phyloP scores from a whole-genome alignment of 2,329 filamentous ascomycete genomes.

The Orbilia quercus region DNA sequence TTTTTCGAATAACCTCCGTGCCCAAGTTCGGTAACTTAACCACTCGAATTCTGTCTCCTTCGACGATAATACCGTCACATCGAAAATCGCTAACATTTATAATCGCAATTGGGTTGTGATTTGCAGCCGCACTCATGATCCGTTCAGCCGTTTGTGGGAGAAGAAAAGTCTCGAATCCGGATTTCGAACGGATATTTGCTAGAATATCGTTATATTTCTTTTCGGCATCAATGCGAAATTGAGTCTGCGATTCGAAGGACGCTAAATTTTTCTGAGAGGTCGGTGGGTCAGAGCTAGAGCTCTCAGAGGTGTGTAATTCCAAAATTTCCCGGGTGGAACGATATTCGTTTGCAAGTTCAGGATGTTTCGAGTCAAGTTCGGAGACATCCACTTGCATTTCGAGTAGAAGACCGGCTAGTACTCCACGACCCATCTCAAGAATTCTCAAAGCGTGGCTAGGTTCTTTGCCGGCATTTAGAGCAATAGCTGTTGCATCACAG shows the following conservation, averaged over 20 bases:
- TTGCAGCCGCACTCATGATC: conserved; percentile 55
- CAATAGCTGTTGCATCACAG: not conserved
- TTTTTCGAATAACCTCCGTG: conserved; percentile 4
- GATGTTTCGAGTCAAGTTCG: conserved; percentile 26
- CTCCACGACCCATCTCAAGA: conserved; percentile 60
- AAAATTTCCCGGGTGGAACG: not conserved
- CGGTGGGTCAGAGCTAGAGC: not conserved
- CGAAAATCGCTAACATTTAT: conserved; percentile 60
- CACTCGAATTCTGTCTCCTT: not conserved
- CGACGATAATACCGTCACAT: conserved; percentile 30
- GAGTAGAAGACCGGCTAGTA: conserved; percentile 57
- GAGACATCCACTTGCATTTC: conserved; percentile 57
- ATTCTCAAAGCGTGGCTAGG: conserved; percentile 52
- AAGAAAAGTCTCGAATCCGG: conserved; percentile 61
- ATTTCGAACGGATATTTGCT: conserved; percentile 50
- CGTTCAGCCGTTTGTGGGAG: conserved; percentile 56
- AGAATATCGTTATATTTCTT: conserved; percentile 17
- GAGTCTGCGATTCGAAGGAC: not conserved
- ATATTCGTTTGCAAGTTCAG: conserved; percentile 34
- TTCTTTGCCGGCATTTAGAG: conserved; percentile 43
- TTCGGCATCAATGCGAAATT: conserved; percentile 15
- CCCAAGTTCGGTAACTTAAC: conserved; percentile 29
- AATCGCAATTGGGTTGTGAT: conserved; percentile 60
- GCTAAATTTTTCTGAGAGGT: not conserved
- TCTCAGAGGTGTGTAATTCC: not conserved